Conservation (phyloP, 2,329 filamentous ascomycete genomes). For the Trichoderma asperellum region DNA sequence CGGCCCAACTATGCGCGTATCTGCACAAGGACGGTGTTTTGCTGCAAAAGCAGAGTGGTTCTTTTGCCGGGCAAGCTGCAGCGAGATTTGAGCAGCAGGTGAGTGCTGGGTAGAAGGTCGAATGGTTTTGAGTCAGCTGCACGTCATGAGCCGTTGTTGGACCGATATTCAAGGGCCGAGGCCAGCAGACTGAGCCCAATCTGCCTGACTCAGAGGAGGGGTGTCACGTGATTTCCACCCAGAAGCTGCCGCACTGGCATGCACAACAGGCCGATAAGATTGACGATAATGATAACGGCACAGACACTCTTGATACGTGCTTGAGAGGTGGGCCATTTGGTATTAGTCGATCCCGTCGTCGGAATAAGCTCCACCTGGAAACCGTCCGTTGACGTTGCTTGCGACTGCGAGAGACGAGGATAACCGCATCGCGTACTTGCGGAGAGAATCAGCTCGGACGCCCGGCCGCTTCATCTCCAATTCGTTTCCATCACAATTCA, state of each 20-base stretch:
- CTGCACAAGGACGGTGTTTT: slow-evolving; percentile 14
- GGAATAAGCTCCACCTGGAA: slow-evolving; percentile 13
- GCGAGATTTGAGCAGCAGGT: not conserved
- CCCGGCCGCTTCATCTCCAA: not conserved
- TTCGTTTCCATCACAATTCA: not conserved
- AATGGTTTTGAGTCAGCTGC: slow-evolving; percentile 25
- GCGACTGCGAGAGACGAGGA: slow-evolving; percentile 10
- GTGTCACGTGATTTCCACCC: slow-evolving; percentile 11
- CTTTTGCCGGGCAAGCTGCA: slow-evolving; percentile 13
- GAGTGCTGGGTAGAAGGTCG: slow-evolving; percentile 3
- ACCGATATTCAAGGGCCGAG: slow-evolving; percentile 20
- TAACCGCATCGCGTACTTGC: not conserved
- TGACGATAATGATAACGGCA: slow-evolving; percentile 14
- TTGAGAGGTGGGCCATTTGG: slow-evolving; percentile 5
- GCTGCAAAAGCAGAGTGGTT: slow-evolving; percentile 15
- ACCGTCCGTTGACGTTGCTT: not conserved
- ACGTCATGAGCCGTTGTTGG: slow-evolving; percentile 26
- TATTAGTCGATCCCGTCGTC: not conserved
- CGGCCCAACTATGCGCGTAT: slow-evolving; percentile 15
- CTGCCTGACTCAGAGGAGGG: slow-evolving; percentile 9
- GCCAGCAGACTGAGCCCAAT: not conserved
- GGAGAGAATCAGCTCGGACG: not conserved
- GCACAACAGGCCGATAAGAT: not conserved
- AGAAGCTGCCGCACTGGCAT: not conserved
- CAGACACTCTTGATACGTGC: not conserved